Conservation (phyloP, 1,284 basidiomycete species). For the Boletus chippewaensis region DNA sequence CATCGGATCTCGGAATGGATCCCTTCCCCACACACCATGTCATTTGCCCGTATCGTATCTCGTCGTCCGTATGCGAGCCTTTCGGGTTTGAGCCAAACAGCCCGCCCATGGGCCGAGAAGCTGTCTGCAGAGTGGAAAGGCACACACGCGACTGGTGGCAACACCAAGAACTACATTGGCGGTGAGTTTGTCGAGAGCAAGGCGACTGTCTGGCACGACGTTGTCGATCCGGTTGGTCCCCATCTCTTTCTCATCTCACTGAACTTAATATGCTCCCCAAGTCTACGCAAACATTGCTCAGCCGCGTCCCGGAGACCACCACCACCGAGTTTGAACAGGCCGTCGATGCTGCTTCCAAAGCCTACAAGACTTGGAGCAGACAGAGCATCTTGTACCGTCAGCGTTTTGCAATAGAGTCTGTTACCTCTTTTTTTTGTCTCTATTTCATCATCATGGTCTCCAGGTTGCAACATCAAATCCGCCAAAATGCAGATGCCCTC, state of each 20-base stretch:
- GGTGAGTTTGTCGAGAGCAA: conserved; percentile 85
- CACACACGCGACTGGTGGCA: conserved; percentile 74
- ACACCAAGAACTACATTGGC: conserved; percentile 85
- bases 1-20: conserved; percentile 6
- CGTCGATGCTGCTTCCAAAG: conserved; percentile 80
- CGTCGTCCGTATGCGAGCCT: conserved; percentile 42
- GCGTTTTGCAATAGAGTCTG: conserved; percentile 83
- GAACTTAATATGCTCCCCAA: conserved; percentile 27
- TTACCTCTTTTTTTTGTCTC: conserved; percentile 1
- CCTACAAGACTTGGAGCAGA: conserved; percentile 86
- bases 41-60: conserved; percentile 27
- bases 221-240: conserved; percentile 74
- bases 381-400: conserved; percentile 85
- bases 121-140: conserved; percentile 77
- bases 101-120: conserved; percentile 55
- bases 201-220: conserved; percentile 73
- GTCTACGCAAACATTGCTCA: conserved; percentile 87
- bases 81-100: conserved; percentile 45
- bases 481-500: conserved; percentile 71
- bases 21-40: conserved; percentile 29
- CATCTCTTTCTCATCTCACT: neutral
- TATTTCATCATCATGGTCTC: neutral
- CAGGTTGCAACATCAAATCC: conserved; percentile 76
- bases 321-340: conserved; percentile 77
- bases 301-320: conserved; percentile 87